A percentile compares a stretch with the other conserved stretches of the same genome.
These are phyloP conservation scores for Pythium phragmiticola DNA, from an alignment of 352 stramenopile species.

Conservation along the genomic window DNA sequence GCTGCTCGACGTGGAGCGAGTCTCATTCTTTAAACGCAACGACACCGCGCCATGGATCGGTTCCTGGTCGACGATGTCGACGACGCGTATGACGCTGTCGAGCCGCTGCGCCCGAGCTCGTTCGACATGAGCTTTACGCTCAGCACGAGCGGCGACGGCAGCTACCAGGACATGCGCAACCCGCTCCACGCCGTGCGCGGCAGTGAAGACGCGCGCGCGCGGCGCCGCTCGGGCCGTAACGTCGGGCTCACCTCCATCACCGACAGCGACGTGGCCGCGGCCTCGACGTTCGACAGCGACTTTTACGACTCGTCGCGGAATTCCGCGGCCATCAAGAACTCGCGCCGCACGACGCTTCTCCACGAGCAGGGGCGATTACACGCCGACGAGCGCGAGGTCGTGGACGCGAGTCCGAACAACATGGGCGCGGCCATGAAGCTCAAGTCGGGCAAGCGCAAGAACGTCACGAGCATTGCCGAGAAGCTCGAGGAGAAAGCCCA, in stretches of 20 bases:
- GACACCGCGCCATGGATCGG: slow-evolving; percentile 57
- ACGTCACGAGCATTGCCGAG: slow-evolving; percentile 48
- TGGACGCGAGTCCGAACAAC: slow-evolving; percentile 14
- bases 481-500: slow-evolving; percentile 76
- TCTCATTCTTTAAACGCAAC: too few relatives aligned
- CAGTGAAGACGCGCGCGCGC: slow-evolving; percentile 27
- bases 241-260: slow-evolving; percentile 33
- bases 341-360: slow-evolving; percentile 26
- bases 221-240: slow-evolving; percentile 15
- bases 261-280: slow-evolving; percentile 15
- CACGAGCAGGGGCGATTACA: slow-evolving; percentile 52
- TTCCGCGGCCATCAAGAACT: not conserved
- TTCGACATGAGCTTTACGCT: slow-evolving; percentile 89
- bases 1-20: not conserved
- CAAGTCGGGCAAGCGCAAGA: slow-evolving; percentile 34
- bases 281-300: slow-evolving; percentile 16
- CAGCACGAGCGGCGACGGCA: slow-evolving; percentile 34
- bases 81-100: slow-evolving; percentile 75
- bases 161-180: slow-evolving; percentile 24
- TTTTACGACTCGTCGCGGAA: not conserved
- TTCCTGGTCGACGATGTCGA: slow-evolving; percentile 81
- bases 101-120: slow-evolving; percentile 84
- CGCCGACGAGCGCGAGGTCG: slow-evolving; percentile 33
- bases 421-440: slow-evolving; percentile 22
- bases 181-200: slow-evolving; percentile 17